These are phyloP conservation scores for Closterium sp. DNA, from an alignment of 139 green algal species.

Conservation along the genomic window DNA sequence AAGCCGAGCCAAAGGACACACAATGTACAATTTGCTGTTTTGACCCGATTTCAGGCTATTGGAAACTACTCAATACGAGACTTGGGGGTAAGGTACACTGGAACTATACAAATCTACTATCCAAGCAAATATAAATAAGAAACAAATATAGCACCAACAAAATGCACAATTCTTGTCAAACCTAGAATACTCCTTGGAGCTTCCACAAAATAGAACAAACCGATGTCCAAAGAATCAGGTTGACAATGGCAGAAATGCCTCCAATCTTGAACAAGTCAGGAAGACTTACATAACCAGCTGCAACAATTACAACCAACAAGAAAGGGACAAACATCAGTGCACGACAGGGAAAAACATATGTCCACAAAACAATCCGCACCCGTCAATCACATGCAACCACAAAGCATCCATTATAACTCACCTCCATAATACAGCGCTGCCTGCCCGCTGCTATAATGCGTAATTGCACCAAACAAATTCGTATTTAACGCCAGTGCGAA, in stretches of 20 bases:
- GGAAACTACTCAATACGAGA: too few species aligned
- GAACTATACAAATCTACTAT: too few species aligned
- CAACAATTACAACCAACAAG: neutral
- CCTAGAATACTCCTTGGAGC: neutral
- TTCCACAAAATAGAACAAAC: neutral
- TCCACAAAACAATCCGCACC: neutral
- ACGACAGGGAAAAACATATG: neutral
- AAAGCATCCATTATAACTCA: conserved; percentile 10
- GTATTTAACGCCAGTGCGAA: conserved; percentile 83
- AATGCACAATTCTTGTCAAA: neutral
- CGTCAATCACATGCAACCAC: neutral
- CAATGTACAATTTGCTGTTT: too few species aligned
- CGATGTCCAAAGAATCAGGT: neutral
- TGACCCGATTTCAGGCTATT: too few species aligned
- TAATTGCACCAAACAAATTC: conserved; percentile 94
- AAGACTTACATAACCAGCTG: conserved; percentile 7
- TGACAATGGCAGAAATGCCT: neutral
- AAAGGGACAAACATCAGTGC: neutral
- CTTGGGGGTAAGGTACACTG: too few species aligned
- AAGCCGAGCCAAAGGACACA: too few species aligned
- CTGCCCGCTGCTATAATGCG: conserved; percentile 91
- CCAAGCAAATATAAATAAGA: too few species aligned
- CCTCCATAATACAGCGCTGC: conserved; percentile 86
- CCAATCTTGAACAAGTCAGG: conserved; percentile 8
- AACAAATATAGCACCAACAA: too few species aligned